Evolutionary conservation across 202 grass and related monocot genomes (phyloP).

Genomic region (Panicum hallii): DNA sequence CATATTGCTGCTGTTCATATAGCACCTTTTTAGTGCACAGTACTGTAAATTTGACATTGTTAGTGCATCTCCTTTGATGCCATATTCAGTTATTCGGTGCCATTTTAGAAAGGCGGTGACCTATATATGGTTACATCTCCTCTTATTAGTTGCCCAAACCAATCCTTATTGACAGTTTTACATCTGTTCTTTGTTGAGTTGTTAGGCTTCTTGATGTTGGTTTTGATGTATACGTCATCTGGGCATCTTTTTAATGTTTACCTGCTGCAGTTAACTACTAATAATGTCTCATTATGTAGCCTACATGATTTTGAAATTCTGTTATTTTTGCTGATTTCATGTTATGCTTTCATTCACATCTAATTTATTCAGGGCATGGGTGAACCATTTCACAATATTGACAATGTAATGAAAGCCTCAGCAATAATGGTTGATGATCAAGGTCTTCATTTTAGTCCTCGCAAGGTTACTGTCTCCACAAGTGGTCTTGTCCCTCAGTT

Average conservation of each 20-base stretch:
- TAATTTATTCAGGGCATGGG: constrained; percentile 81
- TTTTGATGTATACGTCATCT: not conserved
- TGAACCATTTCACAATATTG: constrained; percentile 93
- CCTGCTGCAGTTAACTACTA: not conserved
- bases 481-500: constrained; percentile 90
- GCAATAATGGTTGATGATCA: constrained; percentile 94
- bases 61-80: constrained; percentile 18
- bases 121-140: not conserved
- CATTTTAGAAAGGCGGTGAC: not conserved
- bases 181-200: constrained; percentile 33
- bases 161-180: not conserved
- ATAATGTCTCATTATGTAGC: not conserved
- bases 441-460: constrained; percentile 95
- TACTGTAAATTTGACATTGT: constrained; percentile 12
- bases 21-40: not conserved
- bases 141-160: not conserved
- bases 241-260: not conserved
- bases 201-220: constrained; percentile 24
- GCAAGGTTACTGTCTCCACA: constrained; percentile 89
- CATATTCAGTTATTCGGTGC: constrained; percentile 17
- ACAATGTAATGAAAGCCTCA: constrained; percentile 79
- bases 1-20: not conserved
- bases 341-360: not conserved
- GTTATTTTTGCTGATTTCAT: constrained; percentile 13
- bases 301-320: not conserved